A percentile compares a stretch with the other conserved stretches of the same genome.
Conservation (phyloP, 106 monocot species). For the Posidonia australis region DNA sequence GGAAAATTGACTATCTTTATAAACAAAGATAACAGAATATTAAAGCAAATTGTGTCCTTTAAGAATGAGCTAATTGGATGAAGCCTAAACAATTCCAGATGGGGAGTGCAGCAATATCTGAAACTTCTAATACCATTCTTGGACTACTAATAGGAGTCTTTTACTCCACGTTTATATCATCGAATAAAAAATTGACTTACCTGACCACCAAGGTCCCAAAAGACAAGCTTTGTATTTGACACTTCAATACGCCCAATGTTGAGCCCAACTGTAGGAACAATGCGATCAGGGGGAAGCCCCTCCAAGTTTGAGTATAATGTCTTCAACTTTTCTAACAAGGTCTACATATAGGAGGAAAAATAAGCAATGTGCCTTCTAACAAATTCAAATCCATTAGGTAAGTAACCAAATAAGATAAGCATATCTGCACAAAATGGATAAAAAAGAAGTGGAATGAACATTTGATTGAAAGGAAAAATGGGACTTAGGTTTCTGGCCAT, state of each 20-base stretch:
- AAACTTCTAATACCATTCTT: no score
- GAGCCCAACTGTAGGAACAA: conserved; percentile 95
- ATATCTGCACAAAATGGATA: neutral
- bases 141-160: neutral
- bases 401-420: neutral
- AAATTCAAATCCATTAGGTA: neutral
- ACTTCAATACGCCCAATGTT: conserved; percentile 92
- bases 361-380: neutral
- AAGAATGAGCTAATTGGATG: no score
- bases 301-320: conserved; percentile 61
- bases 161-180: neutral
- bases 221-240: conserved; percentile 79
- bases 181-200: conserved; percentile 16
- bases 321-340: conserved; percentile 92
- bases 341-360: conserved; percentile 29
- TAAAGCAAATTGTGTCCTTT: no score
- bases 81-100: no score
- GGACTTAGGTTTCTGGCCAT: no score
- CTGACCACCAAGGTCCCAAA: conserved; percentile 99
- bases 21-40: no score
- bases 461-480: no score
- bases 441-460: neutral
- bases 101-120: no score
- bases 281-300: conserved; percentile 85
- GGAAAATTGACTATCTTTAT: no score